Evolutionary conservation across 768 basidiomycete genomes (phyloP).

Genomic region (Russula emetica): DNA sequence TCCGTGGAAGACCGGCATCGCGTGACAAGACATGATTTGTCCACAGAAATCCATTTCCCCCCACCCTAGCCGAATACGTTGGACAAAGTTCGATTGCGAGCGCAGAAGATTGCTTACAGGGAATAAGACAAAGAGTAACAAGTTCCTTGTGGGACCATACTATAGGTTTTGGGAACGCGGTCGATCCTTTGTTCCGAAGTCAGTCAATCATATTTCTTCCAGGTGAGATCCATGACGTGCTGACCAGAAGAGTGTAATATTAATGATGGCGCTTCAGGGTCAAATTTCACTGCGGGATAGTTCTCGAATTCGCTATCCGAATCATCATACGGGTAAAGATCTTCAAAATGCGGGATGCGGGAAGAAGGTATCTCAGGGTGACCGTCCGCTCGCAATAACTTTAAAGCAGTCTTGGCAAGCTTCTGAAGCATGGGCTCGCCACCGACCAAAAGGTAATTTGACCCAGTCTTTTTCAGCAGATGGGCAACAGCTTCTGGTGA

Average conservation of each 20-base stretch:
- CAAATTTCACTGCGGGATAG: slow-evolving; percentile 22
- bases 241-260: slow-evolving; percentile 34
- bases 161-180: slow-evolving; percentile 33
- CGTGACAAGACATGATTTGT: slow-evolving; percentile 31
- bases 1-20: slow-evolving; percentile 36
- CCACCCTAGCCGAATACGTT: slow-evolving; percentile 17
- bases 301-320: slow-evolving; percentile 12
- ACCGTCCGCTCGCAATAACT: slow-evolving; percentile 16
- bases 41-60: slow-evolving; percentile 31
- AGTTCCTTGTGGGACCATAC: slow-evolving; percentile 27
- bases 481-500: slow-evolving; percentile 40
- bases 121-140: slow-evolving; percentile 19
- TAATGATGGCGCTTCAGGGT: slow-evolving; percentile 27
- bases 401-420: slow-evolving; percentile 19
- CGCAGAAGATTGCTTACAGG: slow-evolving; percentile 10
- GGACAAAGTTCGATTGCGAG: neutral
- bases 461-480: slow-evolving; percentile 31
- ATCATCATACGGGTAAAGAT: slow-evolving; percentile 24
- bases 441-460: slow-evolving; percentile 33
- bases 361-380: slow-evolving; percentile 8
- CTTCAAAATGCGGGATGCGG: slow-evolving; percentile 30
- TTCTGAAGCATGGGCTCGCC: slow-evolving; percentile 27
- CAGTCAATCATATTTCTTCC: neutral
- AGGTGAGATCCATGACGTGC: neutral
- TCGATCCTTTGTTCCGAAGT: slow-evolving; percentile 28